Base-by-base conservation (phyloP, 2,329 filamentous ascomycete genomes). In the Myriosclerotinia curreyana region DNA sequence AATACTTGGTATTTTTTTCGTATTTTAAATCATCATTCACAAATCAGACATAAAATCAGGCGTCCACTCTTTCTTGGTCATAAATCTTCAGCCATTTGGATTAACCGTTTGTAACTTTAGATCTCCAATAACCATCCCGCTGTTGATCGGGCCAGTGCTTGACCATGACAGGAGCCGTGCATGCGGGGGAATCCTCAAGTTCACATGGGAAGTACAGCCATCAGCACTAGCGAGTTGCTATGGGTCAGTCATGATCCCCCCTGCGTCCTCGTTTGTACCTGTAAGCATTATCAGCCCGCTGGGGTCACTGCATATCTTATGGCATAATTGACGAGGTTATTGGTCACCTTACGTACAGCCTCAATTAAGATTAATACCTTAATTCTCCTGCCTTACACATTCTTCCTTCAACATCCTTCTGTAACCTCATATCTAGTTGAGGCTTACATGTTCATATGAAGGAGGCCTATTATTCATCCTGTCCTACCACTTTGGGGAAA, bases 381-480 rank as follows among this genome's bases (percentile, higher is more conserved):
- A 8, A 20, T 3, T 28, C 28, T 22, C 60, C 51, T 48, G 51
- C 40, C 22, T 28, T 28, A 15, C 31, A 49, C 5, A 58, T 22
- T 59, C 31, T 59, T 63, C 61, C 61, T 63, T 51, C 52, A 17
- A 46, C 61, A 63, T 63, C 61, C 52, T 58, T 58, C 40, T 63
- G 61, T n/a, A 58, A 63, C 61, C 22, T 49, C 28, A 59, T 49
- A 6, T 58, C 34, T 56, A 44, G 22, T 48, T 31, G 17, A 48
- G 52, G 22, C 22, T 58, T 50, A 11, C 34, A 38, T 46, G 20
- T 38, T 44, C 34, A n/a, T 15, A 22, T n/a, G 17, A 31, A 34
- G 11, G 48, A 15, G 9, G 49, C 40, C 52, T 63, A 58, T 58
- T 63, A 14, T 58, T 50, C 42, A 58, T 11, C 34, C 5, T 50